Base-by-base conservation (phyloP, 805 yeast species). In the Yamadazyma philogaea region DNA sequence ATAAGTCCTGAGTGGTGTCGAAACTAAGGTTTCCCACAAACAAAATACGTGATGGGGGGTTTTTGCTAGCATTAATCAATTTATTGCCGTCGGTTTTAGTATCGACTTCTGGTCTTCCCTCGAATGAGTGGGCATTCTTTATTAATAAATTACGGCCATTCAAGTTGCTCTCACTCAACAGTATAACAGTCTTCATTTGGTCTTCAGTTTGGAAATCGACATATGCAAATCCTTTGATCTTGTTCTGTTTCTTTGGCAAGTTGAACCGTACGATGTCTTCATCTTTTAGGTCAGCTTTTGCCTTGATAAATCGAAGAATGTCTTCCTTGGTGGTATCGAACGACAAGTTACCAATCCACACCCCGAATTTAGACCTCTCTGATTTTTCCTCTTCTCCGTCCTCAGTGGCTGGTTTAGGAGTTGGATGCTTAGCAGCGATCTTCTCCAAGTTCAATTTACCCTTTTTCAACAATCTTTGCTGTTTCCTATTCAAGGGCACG, bases 21-120 rank as follows among this genome's bases (percentile, higher is more conserved):
- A 88, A 93, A 0, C 97, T 82, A 34, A 93, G 70, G 59, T 93
- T 93, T 34, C 99, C 98, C 15, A 91, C 95, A 57, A 93, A 93
- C 43, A 91, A 66, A 47, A 89, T 85, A 51, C 95, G 73, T 2
- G 93, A 82, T 1, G 98, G 96, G 30, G 96, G 95, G 58, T 88
- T 86, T 58, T 84, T 84, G 20, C 83, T 76, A 35, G 75, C 57
- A n/a, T 42, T 44, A 12, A 48, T 34, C 27, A 49, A 33, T 11
- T 42, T 40, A 11, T 35, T 40, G 6, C 64, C 46, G 12, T 67
- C 63, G 20, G 31, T n/a, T 19, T 28, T 27, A 6, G 32, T 26
- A 15, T 68, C 60, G 34, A 72, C 77, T 28, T 60, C 64, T 8
- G 98, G 97, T 60, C 97, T 79, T 19, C 97, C 98, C 51, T 86